Conservation (phyloP, 805 yeast species). For the Ogataea henricii region DNA sequence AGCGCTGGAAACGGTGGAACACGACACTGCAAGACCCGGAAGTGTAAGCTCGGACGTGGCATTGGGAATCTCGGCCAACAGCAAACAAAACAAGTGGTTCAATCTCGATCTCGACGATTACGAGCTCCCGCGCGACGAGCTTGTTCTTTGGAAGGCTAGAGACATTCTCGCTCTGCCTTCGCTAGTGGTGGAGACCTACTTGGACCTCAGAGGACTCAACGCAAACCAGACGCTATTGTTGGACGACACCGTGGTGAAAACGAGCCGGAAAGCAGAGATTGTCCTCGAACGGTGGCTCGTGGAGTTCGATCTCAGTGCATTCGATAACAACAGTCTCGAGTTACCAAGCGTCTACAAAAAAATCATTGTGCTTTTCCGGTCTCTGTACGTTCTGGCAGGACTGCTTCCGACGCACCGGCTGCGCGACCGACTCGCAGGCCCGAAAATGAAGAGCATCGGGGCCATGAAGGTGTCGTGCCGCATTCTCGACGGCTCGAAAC, state of each 20-base stretch:
- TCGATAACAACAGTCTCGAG: constrained; percentile 46
- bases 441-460: constrained; percentile 32
- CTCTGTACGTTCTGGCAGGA: constrained; percentile 64
- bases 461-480: constrained; percentile 55
- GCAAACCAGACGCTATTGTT: constrained; percentile 27
- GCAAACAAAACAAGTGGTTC: constrained; percentile 58
- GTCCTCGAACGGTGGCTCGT: constrained; percentile 93
- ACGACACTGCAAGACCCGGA: constrained; percentile 4
- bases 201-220: constrained; percentile 31
- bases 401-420: constrained; percentile 74
- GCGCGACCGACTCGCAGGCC: constrained; percentile 43
- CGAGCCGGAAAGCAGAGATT: constrained; percentile 73
- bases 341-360: constrained; percentile 72
- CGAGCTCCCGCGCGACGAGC: constrained; percentile 50
- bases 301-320: constrained; percentile 63
- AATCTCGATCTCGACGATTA: constrained; percentile 48
- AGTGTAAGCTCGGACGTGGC: constrained; percentile 21
- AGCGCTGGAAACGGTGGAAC: constrained; percentile 14
- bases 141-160: constrained; percentile 57
- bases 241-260: constrained; percentile 51
- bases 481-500: constrained; percentile 72
- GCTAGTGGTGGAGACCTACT: constrained; percentile 77
- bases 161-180: constrained; percentile 65
- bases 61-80: background rate
- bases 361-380: constrained; percentile 71